Percentiles rank a stretch among this genome's conserved stretches.
phyloP scores from a whole-genome alignment of 1,139 yeast species.

The Schwanniomyces etchellsii region DNA sequence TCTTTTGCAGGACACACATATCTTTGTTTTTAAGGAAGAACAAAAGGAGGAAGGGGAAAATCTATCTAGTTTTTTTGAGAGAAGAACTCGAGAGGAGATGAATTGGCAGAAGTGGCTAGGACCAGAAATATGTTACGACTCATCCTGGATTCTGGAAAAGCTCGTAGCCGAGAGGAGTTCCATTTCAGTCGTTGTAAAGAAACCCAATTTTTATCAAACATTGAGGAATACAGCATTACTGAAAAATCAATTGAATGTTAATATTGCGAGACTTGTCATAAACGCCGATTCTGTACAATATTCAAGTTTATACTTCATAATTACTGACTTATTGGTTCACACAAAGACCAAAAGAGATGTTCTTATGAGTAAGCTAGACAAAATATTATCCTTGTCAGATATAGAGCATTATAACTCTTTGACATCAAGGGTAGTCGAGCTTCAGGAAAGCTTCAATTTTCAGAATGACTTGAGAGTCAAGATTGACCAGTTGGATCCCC shows the following conservation, averaged over 20 bases:
- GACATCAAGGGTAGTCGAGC: constrained; percentile 41
- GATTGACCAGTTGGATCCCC: constrained; percentile 26
- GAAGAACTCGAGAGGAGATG: constrained; percentile 8
- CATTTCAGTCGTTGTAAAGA: constrained; percentile 54
- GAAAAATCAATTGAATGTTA: constrained; percentile 38
- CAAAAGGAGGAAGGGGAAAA: constrained; percentile 19
- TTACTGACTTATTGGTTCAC: constrained; percentile 61
- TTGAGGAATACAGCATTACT: constrained; percentile 11
- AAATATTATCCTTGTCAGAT: constrained; percentile 65
- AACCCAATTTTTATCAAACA: constrained; percentile 44
- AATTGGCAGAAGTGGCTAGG: constrained; percentile 87
- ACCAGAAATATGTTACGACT: constrained; percentile 67
- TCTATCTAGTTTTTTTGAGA: not conserved
- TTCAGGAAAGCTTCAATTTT: constrained; percentile 53
- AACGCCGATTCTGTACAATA: constrained; percentile 74
- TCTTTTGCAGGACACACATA: constrained; percentile 60
- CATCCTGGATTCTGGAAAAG: constrained; percentile 47
- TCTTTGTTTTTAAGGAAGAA: constrained; percentile 55
- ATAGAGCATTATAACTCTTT: constrained; percentile 55
- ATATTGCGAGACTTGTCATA: constrained; percentile 65
- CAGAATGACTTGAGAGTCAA: constrained; percentile 41
- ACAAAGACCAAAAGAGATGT: constrained; percentile 57
- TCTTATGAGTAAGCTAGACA: constrained; percentile 56
- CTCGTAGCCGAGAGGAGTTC: constrained; percentile 62
- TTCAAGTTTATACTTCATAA: constrained; percentile 56